Base-by-base conservation (phyloP, 768 basidiomycete species). In the Stropharia rugosoannulata region DNA sequence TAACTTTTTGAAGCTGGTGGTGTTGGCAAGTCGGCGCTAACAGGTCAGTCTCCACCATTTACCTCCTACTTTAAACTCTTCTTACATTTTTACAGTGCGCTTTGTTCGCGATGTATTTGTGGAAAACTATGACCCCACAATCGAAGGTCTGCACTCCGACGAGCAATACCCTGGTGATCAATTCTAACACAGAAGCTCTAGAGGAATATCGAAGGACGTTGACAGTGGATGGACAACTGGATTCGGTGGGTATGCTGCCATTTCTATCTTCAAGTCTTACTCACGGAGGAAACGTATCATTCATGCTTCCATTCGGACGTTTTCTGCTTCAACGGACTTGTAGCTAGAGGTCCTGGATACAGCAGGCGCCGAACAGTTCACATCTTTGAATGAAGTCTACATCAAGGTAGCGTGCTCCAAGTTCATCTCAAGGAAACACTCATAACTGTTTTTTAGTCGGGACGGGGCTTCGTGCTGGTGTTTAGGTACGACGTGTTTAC, bases 281-380 rank as follows among this genome's bases (percentile, higher is more conserved):
- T 55, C 45, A 56, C 55, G 29, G 43, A 41, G 13, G 5, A 46
- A 15, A 35, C 39, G 25, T 22, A 29, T 44, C 35, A 43, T 18
- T 5, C 11, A 15, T 6, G 22, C 8, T 27, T 16, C 7, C n/a
- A 18, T 51, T 38, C 32, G 13, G 18, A 12, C 5, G 18, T 38
- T 15, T 50, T 50, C 19, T 12, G 10, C 38, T 5, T 36, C 16
- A 41, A 36, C 46, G 41, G 22, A 40, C 7, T 45, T 38, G 15
- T 62, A 92, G 90, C 81, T 92, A 51, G 87, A 93, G 67, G 83
- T 93, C 49, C 69, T 91, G 54, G 90, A 93, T 67, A 92, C 90
- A 10, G 90, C 90, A 19, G 90, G 90, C 11, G 86, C 87, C n/a
- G 90, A 92, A 62, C 90, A 92, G 68, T 93, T 93, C 68, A 88